Percentiles rank a stretch among this genome's conserved stretches.
These are phyloP conservation scores for Buxus sempervirens DNA, from an alignment of 164 flowering plant species.

Conservation along the genomic window DNA sequence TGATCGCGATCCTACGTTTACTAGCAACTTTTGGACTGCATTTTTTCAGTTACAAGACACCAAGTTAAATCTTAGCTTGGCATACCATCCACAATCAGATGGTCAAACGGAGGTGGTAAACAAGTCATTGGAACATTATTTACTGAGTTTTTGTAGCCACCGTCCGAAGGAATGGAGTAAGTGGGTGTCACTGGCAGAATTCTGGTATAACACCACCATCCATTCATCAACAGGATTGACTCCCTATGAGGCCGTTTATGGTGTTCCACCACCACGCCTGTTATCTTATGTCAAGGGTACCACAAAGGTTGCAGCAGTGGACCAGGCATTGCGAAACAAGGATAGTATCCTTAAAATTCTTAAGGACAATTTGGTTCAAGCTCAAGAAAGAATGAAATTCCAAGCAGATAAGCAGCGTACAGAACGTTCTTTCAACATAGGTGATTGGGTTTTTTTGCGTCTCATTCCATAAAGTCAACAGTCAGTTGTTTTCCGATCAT, in stretches of 20 bases:
- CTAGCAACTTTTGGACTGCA: neutral
- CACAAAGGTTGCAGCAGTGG: neutral
- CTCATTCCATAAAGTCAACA: constrained; percentile 1
- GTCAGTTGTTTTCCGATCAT: neutral
- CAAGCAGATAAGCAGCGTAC: neutral
- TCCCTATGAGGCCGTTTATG: neutral
- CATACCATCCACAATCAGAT: neutral
- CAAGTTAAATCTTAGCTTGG: neutral
- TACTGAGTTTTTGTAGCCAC: neutral
- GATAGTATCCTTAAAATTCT: neutral
- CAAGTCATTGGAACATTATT: neutral
- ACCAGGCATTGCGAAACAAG: too few relatives aligned
- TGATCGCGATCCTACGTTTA: neutral
- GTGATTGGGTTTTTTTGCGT: neutral
- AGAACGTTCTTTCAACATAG: neutral
- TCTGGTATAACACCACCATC: neutral
- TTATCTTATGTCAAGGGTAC: neutral
- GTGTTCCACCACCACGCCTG: neutral
- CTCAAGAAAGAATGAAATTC: neutral
- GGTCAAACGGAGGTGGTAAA: neutral
- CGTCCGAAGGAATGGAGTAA: neutral
- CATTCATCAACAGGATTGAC: neutral
- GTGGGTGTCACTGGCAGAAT: neutral
- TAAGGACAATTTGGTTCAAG: neutral
- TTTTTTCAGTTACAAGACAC: neutral